Evolutionary conservation across 257 asterid species (phyloP).

Genomic region (Salvia miltiorrhiza): DNA sequence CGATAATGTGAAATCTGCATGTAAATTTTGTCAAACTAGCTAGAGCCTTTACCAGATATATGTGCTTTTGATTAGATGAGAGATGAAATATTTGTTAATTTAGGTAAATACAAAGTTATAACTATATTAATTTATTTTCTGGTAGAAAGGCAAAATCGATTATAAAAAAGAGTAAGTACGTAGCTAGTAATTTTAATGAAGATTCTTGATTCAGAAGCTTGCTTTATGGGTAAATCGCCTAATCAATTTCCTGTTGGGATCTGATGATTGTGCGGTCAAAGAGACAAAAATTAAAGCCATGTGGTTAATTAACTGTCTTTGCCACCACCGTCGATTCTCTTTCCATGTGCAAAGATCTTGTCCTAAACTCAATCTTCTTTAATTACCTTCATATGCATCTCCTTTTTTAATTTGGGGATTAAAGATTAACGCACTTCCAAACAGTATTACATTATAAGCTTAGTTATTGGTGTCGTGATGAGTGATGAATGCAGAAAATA

Average conservation of each 20-base stretch:
- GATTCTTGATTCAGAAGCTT: neutral
- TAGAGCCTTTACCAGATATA: too few species aligned
- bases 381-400: neutral
- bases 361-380: neutral
- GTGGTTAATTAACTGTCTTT: conserved; percentile 7
- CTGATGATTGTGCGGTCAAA: conserved; percentile 21
- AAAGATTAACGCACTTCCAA: neutral
- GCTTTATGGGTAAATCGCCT: neutral
- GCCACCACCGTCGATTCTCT: conserved; percentile 28
- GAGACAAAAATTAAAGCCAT: conserved; percentile 15
- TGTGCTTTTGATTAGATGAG: neutral
- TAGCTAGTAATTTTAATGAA: neutral
- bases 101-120: neutral
- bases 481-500: too few species aligned
- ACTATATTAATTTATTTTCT: neutral
- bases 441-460: too few species aligned
- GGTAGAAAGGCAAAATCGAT: neutral
- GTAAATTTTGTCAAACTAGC: neutral
- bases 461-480: too few species aligned
- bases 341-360: conserved; percentile 30
- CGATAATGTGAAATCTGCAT: neutral
- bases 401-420: neutral
- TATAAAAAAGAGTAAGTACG: neutral
- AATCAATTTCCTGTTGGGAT: conserved; percentile 16
- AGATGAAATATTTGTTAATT: neutral